Base-by-base conservation (phyloP, 2,329 filamentous ascomycete genomes). In the Fusarium chuoi region DNA sequence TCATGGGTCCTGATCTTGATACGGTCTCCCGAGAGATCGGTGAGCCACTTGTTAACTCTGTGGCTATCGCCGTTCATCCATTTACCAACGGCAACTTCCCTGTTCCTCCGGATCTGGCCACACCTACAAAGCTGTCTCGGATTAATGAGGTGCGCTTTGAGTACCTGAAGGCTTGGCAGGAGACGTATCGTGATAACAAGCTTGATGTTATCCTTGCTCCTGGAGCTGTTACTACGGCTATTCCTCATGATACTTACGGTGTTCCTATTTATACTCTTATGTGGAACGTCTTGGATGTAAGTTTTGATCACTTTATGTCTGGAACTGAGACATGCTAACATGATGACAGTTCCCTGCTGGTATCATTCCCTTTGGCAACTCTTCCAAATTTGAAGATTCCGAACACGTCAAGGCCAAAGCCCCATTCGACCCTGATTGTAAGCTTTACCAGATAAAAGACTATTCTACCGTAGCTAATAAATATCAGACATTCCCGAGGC, bases 241-340 rank as follows among this genome's bases (percentile, higher is more conserved):
- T 74, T 20, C 75, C 75, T 1, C 75, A 77, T 7, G 75, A 77
- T 26, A 74, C 75, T 1, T 77, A 76, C 15, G 75, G 75, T 4
- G 66, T 64, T 30, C 75, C 75, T 0, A 39, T 73, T 0, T 77
- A 77, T 8, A 77, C 75, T 0, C n/a, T 77, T 7, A 77, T 77
- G 71, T 77, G 75, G 75, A 77, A 77, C 7, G 73, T 76, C 3
- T 28, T 77, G 4, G 70, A 77, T 33, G 75, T 33, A 33, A 33
- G 33, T 33, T 33, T 33, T 33, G 33, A 14, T 33, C 33, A 33
- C 12, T 33, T 4, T 5, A 33, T 33, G 6, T 33, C 33, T 13
- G 33, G 13, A 14, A 33, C 6, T 33, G 33, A 2, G 33, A 6
- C 12, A 33, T 33, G 4, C 61, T 77, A 9, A 77, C 15, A 5